Evolutionary conservation across 1,139 yeast genomes (phyloP), one percentile per base, ranked within the genome.

Genomic region (Protomyces inundatus): DNA sequence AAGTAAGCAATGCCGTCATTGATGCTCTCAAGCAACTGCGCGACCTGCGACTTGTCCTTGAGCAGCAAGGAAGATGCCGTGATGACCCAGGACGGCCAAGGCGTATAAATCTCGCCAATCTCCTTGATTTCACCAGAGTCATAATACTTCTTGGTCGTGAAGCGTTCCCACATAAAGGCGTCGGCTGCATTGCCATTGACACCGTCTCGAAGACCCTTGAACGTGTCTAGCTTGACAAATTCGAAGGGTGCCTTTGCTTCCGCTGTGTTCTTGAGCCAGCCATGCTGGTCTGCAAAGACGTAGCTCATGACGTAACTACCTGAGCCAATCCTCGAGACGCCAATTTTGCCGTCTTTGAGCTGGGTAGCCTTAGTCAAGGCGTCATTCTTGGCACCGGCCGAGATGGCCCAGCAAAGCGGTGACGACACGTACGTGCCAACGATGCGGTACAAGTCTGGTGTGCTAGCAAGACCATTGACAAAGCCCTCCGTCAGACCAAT

Each of bases 21-120:
- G 53, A 89, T 77, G 2, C 85, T 85, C 1, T 73, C 70, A 61
- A 84, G 69, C 68, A 88, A 84, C 14, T 72, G 70, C 9, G 71
- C 70, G 1, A 66, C 71, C 9, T 16, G 30, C 14, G 75, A 71
- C 32, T 69, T 54, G 4, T 68, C 71, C 2, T 70, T 71, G 37
- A 77, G 73, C 5, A 80, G 68, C 34, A 77, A 77, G 3, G 78
- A 71, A 60, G 79, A 72, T 10, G 84, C 84, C 33, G 85, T 82
- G 59, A 90, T 79, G 16, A 89, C 91, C 97, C 97, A 90, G 1
- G 96, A 88, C 6, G 97, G 93, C 97, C 97, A 90, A 7, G 97
- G 97, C 0, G 97, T 90, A 75, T 87, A 88, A 64, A 90, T 89
- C 69, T 87, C 89, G 9, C 97, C 97, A 67, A 90, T 84, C 70